Percentiles rank a stretch among this genome's conserved stretches.
These are phyloP conservation scores for Coniferiporia weirii DNA, from an alignment of 1,284 basidiomycete species.

Conservation along the genomic window DNA sequence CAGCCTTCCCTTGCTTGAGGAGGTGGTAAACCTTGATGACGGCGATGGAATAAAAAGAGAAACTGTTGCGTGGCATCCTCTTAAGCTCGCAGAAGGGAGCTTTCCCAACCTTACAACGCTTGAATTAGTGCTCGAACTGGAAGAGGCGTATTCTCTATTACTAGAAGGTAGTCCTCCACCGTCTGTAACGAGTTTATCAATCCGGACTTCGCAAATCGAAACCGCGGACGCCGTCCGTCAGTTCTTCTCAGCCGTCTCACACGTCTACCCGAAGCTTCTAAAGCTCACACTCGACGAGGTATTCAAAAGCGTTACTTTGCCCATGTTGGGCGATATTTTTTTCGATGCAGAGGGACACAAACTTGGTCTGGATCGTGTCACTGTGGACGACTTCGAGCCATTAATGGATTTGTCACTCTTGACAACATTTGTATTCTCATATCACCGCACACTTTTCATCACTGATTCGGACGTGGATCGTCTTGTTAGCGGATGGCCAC, in stretches of 20 bases:
- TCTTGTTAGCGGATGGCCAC: constrained; percentile 44
- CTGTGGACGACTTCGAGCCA: background rate
- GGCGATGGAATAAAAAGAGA: background rate
- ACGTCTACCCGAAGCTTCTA: background rate
- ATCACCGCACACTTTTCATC: constrained; percentile 46
- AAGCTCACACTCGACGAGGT: background rate
- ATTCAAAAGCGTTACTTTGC: background rate
- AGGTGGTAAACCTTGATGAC: background rate
- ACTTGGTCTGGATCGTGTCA: background rate
- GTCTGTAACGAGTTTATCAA: background rate
- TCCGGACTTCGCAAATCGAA: background rate
- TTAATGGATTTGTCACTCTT: constrained; percentile 24
- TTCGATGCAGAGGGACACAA: background rate
- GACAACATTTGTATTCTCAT: constrained; percentile 43
- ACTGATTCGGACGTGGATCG: constrained; percentile 43
- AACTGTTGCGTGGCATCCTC: background rate
- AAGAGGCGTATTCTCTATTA: background rate
- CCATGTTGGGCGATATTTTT: background rate
- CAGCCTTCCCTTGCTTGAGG: background rate
- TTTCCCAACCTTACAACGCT: background rate
- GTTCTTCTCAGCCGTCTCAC: background rate
- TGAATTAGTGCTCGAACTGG: background rate
- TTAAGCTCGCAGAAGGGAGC: background rate
- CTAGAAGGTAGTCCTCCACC: background rate
- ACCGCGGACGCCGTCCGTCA: background rate